Evolutionary conservation across 805 yeast genomes (phyloP), one percentile per base, ranked within the genome.

Genomic region (Lachancea cidri): DNA sequence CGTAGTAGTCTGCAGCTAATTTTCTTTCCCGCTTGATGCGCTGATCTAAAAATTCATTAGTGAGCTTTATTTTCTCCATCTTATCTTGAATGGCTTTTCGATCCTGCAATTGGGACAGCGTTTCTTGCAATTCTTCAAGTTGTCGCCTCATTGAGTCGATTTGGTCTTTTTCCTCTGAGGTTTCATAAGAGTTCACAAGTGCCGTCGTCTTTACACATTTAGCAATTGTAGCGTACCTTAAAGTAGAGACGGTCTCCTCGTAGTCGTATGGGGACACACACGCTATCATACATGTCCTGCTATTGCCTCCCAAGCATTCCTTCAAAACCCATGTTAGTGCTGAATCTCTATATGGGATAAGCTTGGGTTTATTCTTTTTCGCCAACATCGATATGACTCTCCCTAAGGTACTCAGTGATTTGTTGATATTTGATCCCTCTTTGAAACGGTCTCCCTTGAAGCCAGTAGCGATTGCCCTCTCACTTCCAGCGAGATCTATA

Each of bases 281-380:
- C 16, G 93, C 93, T n/a, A 87, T 74, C 83, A 87, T 78, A 1
- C 82, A 81, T 0, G 95, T 88, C 54, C 83, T 84, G n/a, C 93
- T 81, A 54, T 84, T 83, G 1, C 96, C 96, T 1, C 93, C 87
- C 29, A 86, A 64, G 44, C 77, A 79, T 49, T 84, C 91, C 53
- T 80, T 81, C 47, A 86, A 66, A 2, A 86, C 64, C 77, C 89
- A 82, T 0, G 95, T 86, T 40, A 86, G 64, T 0, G 73, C 68
- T 0, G 94, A 83, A 50, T 86, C 95, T 47, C 95, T 67, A 52
- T 81, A 83, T 0, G 91, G 91, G 1, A 80, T 72, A 13, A 77
- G 60, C 13, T 66, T 55, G 4, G 64, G 59, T 15, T 57, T 62
- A 19, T 53, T 48, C 1, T 60, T 47, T 14, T 71, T 71, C 2